Evolutionary conservation across 2,329 filamentous ascomycete species (phyloP).

Genomic region (Volutella citrinella): DNA sequence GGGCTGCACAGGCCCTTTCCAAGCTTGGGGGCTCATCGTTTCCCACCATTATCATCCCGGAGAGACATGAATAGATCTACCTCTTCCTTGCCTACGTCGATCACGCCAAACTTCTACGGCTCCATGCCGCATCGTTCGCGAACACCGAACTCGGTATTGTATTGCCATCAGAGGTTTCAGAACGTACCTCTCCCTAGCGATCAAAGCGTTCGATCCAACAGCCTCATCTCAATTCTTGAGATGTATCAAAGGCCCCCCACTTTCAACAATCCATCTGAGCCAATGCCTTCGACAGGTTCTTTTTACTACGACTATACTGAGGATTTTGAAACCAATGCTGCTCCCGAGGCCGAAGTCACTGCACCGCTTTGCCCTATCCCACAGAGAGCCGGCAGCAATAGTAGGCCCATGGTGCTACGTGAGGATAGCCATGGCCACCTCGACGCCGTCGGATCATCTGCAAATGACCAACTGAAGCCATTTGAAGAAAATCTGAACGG

Average conservation of each 20-base stretch:
- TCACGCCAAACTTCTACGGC: slow-evolving; percentile 24
- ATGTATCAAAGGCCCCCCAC: slow-evolving; percentile 39
- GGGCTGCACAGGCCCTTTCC: slow-evolving; percentile 41
- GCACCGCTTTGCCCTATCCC: slow-evolving; percentile 31
- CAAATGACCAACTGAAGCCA: not conserved
- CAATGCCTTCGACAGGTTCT: slow-evolving; percentile 30
- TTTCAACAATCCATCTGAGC: slow-evolving; percentile 22
- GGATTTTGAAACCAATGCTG: slow-evolving; percentile 39
- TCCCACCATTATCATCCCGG: no score
- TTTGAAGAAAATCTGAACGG: no score
- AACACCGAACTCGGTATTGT: slow-evolving; percentile 35
- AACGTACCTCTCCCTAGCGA: slow-evolving; percentile 34
- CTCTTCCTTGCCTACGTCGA: slow-evolving; percentile 33
- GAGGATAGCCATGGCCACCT: slow-evolving; percentile 15
- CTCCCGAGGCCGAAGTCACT: slow-evolving; percentile 11
- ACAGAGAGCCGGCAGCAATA: slow-evolving; percentile 20
- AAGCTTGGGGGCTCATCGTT: no score
- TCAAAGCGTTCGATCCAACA: slow-evolving; percentile 41
- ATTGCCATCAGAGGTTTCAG: slow-evolving; percentile 30
- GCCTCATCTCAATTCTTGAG: slow-evolving; percentile 48
- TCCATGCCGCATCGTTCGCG: slow-evolving; percentile 24
- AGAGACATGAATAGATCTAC: slow-evolving; percentile 42
- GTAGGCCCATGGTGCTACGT: slow-evolving; percentile 25
- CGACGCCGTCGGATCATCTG: not conserved
- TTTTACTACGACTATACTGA: slow-evolving; percentile 55